Percentiles rank a stretch among this genome's conserved stretches.
Evolutionary conservation across 2,329 filamentous ascomycete species (phyloP).

Genomic region (Lithohypha guttulata): DNA sequence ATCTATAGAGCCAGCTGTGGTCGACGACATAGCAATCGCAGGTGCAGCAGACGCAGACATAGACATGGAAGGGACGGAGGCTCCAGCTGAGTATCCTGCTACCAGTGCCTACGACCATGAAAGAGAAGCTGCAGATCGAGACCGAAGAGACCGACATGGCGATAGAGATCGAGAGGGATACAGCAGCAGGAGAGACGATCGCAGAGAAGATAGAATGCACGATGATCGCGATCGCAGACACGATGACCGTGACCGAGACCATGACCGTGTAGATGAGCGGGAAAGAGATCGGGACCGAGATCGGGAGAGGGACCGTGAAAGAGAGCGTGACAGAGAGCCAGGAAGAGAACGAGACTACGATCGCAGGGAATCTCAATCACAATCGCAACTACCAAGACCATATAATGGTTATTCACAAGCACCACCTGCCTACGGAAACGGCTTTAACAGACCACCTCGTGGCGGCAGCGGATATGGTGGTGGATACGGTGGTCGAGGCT

Average conservation of each 20-base stretch:
- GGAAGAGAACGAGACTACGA: conserved; percentile 11
- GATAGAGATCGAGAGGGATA: conserved; percentile 8
- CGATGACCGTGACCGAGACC: conserved; percentile 10
- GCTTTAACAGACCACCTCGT: conserved; percentile 13
- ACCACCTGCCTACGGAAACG: conserved; percentile 19
- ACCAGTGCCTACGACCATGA: conserved; percentile 9
- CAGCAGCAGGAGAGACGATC: conserved; percentile 14
- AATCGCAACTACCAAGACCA: conserved; percentile 10
- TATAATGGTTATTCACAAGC: conserved; percentile 2
- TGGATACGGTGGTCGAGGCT: conserved; percentile 33
- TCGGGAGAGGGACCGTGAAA: conserved; percentile 11
- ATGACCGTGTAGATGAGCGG: conserved; percentile 8
- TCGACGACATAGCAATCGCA: conserved; percentile 3
- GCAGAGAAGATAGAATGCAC: conserved; percentile 8
- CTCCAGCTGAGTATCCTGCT: conserved; percentile 2
- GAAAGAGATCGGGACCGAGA: conserved; percentile 14
- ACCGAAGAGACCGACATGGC: conserved; percentile 8
- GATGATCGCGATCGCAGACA: conserved; percentile 12
- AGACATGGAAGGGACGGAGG: conserved; percentile 24
- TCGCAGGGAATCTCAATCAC: conserved; percentile 4
- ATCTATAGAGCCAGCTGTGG: neutral
- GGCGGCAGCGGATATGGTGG: conserved; percentile 9
- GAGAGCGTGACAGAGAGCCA: conserved; percentile 13
- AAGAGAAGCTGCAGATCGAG: conserved; percentile 9
- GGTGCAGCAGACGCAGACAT: conserved; percentile 20